Percentiles rank a stretch among this genome's conserved stretches.
These are phyloP conservation scores for Xylariomycetidae sp. DNA, from an alignment of 2,329 filamentous ascomycete species.

Conservation along the genomic window DNA sequence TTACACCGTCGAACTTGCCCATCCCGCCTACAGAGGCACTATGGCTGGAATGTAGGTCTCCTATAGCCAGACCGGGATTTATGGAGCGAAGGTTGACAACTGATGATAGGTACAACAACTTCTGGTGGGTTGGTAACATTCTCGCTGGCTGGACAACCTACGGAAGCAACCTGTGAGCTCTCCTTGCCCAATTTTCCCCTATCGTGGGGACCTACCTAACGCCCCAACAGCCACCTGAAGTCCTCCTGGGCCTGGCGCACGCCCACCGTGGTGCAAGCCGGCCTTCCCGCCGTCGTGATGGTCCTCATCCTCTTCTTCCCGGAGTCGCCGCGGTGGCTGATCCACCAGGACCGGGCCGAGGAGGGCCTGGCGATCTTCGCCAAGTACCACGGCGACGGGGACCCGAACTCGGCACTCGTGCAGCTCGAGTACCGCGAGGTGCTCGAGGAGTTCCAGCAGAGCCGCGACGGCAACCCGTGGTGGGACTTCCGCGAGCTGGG, in stretches of 20 bases:
- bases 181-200: neutral
- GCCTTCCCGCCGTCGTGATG: constrained; percentile 39
- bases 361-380: constrained; percentile 50
- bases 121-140: constrained; percentile 47
- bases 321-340: constrained; percentile 30
- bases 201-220: neutral
- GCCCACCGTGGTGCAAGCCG: constrained; percentile 48
- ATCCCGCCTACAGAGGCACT: constrained; percentile 56
- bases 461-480: constrained; percentile 50
- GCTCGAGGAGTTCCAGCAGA: constrained; percentile 41
- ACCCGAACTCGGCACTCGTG: constrained; percentile 44
- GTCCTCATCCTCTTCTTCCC: constrained; percentile 30
- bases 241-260: constrained; percentile 50
- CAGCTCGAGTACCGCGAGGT: constrained; percentile 53
- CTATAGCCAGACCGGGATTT: too few relatives aligned
- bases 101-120: constrained; percentile 30
- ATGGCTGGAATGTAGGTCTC: constrained; percentile 56
- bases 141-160: constrained; percentile 47
- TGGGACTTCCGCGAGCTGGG: constrained; percentile 53
- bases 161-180: constrained; percentile 24
- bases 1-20: constrained; percentile 58
- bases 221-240: constrained; percentile 33
- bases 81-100: too few relatives aligned
- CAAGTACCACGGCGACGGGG: constrained; percentile 55
- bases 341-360: constrained; percentile 43